Evolutionary conservation across 2,329 filamentous ascomycete species (phyloP).

Genomic region (Chrysosporium keratinophilum): DNA sequence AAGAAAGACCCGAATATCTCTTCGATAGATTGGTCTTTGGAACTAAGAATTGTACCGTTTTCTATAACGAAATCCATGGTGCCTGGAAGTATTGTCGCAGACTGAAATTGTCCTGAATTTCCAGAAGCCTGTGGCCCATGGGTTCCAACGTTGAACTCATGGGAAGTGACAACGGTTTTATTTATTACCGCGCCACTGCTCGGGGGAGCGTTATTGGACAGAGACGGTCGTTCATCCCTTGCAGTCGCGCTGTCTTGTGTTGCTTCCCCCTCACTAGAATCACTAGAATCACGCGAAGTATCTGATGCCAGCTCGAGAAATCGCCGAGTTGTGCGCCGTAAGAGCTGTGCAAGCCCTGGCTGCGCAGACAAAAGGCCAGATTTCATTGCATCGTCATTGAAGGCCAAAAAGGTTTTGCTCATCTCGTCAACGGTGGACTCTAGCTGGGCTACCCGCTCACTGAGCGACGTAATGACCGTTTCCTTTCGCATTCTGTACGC

Average conservation of each 20-base stretch:
- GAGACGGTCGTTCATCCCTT: not conserved
- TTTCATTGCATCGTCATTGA: constrained; percentile 52
- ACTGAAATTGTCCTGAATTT: too few relatives aligned
- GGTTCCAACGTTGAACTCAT: not conserved
- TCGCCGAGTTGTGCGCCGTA: constrained; percentile 48
- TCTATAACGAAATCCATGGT: not conserved
- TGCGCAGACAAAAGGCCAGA: constrained; percentile 49
- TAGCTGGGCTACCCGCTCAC: constrained; percentile 58
- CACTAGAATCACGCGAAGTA: constrained; percentile 31
- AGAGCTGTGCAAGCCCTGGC: constrained; percentile 47
- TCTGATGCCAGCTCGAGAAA: constrained; percentile 48
- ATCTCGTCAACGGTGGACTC: constrained; percentile 61
- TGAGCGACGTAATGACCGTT: constrained; percentile 62
- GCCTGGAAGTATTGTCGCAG: not conserved
- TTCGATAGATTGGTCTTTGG: not conserved
- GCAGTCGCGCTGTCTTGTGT: constrained; percentile 1
- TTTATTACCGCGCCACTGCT: not conserved
- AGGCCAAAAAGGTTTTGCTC: constrained; percentile 57
- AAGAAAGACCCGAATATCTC: not conserved
- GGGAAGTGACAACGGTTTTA: not conserved
- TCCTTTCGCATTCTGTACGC: constrained; percentile 80
- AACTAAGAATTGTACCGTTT: not conserved
- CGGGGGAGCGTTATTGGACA: not conserved
- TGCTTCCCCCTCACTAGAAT: constrained; percentile 28
- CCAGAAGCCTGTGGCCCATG: not conserved